Evolutionary conservation across 2,329 filamentous ascomycete species (phyloP), one percentile per base, ranked within the genome.

Genomic region (Aureobasidium musti): DNA sequence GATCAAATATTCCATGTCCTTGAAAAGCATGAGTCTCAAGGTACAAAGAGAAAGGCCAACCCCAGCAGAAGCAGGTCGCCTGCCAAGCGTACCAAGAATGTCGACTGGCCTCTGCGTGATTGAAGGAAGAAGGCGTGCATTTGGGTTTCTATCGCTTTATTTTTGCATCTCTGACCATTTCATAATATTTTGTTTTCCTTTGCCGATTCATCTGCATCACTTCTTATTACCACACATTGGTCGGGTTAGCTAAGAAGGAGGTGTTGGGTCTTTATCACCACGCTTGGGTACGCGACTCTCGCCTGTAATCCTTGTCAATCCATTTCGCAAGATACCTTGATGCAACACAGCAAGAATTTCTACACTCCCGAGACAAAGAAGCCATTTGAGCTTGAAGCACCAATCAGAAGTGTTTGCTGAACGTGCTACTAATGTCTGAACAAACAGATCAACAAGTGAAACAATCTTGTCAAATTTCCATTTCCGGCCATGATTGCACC

Each of bases 11-110:
- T 28, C 35, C 2, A 19, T 13, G 5, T 19, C 17, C 10, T 47
- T n/a, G 13, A 14, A 28, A 47, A 7, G 6, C 1, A 21, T 10
- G 26, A 26, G 6, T 21, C 17, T 14, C 14, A 28, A 1, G 39
- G n/a, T 28, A 19, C 10, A 13, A 60, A 60, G 57, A 60, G 57
- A 47, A 60, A 21, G 30, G 57, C 57, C 19, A n/a, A 17, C 7
- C 28, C 39, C 8, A 43, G 33, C 26, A 19, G 37, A 28, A 60
- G 43, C 41, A 47, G 41, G 5, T 35, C 57, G 11, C 35, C 57
- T 26, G 41, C 41, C 28, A 60, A 60, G n/a, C 57, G 57, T 47
- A 21, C n/a, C 28, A 45, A 30, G 37, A 13, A 6, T 41, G 53
- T 10, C 11, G 14, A 37, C 39, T 56, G 33, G 43, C 43, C 21